Evolutionary conservation across 1,284 basidiomycete genomes (phyloP).

Genomic region (Nidula niveotomentosa): DNA sequence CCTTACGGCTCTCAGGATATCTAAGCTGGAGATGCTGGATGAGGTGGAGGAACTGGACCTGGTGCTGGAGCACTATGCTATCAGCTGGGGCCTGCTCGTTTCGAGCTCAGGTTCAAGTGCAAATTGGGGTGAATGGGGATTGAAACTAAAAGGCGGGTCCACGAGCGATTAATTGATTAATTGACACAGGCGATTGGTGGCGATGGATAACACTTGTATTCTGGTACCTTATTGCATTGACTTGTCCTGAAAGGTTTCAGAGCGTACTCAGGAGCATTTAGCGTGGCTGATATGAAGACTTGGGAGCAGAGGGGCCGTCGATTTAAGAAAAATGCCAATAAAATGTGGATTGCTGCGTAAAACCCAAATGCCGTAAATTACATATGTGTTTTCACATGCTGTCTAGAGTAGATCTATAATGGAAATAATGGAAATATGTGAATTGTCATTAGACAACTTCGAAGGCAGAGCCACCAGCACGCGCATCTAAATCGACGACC

Average conservation of each 20-base stretch:
- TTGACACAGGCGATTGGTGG: not conserved
- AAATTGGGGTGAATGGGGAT: slow-evolving; percentile 38
- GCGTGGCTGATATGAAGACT: too few species aligned
- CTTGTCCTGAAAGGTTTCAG: not conserved
- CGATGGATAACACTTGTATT: not conserved
- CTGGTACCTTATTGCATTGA: not conserved
- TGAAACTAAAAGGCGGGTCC: slow-evolving; percentile 13
- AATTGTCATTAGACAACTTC: not conserved
- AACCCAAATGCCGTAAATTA: too few species aligned
- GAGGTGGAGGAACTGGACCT: slow-evolving; percentile 92
- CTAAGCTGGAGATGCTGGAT: slow-evolving; percentile 81
- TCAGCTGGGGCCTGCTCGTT: slow-evolving; percentile 68
- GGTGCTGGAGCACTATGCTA: slow-evolving; percentile 84
- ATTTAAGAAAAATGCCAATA: too few species aligned
- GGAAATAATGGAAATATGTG: not conserved
- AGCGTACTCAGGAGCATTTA: not conserved
- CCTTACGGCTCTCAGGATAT: slow-evolving; percentile 49
- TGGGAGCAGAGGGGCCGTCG: too few species aligned
- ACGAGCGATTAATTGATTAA: not conserved
- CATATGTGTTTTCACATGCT: too few species aligned
- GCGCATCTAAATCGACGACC: not conserved
- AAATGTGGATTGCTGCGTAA: too few species aligned
- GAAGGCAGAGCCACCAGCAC: slow-evolving; percentile 2
- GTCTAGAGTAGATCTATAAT: too few species aligned
- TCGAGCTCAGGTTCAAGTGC: slow-evolving; percentile 11